Conservation (phyloP, 2,329 filamentous ascomycete genomes). For the Alternaria novae-zelandiae region DNA sequence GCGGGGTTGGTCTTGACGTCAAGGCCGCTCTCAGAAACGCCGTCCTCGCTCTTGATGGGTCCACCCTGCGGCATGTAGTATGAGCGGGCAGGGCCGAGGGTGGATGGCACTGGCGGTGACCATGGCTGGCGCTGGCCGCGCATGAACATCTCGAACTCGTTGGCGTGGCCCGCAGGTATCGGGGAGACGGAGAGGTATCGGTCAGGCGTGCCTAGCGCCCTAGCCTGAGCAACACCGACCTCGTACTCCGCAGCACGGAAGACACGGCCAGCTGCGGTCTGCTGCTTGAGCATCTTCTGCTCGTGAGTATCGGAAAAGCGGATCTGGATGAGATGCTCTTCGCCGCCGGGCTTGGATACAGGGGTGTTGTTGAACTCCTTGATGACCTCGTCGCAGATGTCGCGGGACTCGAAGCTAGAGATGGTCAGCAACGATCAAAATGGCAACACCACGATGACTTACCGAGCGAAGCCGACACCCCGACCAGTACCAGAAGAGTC, state of each 20-base stretch:
- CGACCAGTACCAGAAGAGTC: constrained; percentile 92
- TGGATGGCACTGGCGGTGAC: constrained; percentile 44
- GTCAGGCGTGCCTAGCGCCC: constrained; percentile 41
- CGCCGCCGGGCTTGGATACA: constrained; percentile 64
- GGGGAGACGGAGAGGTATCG: constrained; percentile 45
- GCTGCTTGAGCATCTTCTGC: constrained; percentile 95
- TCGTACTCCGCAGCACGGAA: constrained; percentile 94
- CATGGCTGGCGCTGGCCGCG: constrained; percentile 43
- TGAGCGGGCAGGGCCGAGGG: constrained; percentile 40
- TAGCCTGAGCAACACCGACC: constrained; percentile 50
- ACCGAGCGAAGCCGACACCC: constrained; percentile 97
- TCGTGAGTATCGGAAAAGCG: constrained; percentile 96
- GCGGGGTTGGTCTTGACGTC: constrained; percentile 43
- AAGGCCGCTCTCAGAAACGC: constrained; percentile 34
- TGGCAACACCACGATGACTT: constrained; percentile 39
- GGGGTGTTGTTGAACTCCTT: constrained; percentile 78
- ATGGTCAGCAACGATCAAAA: constrained; percentile 2
- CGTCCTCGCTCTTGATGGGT: constrained; percentile 38
- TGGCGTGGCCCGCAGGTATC: constrained; percentile 39
- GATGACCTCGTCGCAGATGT: constrained; percentile 90
- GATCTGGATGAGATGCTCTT: constrained; percentile 85
- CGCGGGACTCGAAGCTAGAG: constrained; percentile 82
- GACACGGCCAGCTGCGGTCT: constrained; percentile 92
- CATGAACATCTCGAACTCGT: constrained; percentile 50
- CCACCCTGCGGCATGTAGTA: constrained; percentile 34